Evolutionary conservation across 2,329 filamentous ascomycete species (phyloP).

Genomic region (Cytospora schulzeri): DNA sequence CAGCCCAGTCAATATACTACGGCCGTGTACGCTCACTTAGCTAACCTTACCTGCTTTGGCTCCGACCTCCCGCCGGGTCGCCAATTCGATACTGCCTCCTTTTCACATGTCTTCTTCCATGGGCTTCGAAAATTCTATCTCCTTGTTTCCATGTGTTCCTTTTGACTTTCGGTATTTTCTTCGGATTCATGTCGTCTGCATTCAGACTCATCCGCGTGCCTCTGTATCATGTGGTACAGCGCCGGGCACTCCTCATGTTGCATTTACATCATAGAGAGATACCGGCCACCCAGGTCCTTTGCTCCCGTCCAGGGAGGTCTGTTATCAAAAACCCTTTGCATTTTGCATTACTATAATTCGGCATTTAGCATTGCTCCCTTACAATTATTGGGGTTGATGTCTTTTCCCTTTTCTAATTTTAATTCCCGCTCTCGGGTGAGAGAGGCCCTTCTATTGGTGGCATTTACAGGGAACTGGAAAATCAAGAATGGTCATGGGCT

Average conservation of each 20-base stretch:
- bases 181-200: background rate
- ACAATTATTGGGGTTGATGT: background rate
- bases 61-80: background rate
- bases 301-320: constrained; percentile 22
- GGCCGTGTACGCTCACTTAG: background rate
- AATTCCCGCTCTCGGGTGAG: constrained; percentile 1
- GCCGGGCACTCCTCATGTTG: constrained; percentile 11
- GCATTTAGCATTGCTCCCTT: background rate
- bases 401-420: background rate
- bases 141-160: background rate
- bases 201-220: background rate
- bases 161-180: background rate
- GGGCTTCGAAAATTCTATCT: background rate
- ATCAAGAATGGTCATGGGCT: background rate
- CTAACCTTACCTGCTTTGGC: background rate
- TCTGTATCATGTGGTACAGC: constrained; percentile 5
- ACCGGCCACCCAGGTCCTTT: constrained; percentile 21
- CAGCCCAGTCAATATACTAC: background rate
- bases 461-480: background rate
- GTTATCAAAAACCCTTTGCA: constrained; percentile 13
- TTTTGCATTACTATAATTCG: background rate
- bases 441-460: background rate
- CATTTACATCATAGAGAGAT: constrained; percentile 23
- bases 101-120: constrained; percentile 2
- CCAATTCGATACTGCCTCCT: background rate